phyloP scores from a whole-genome alignment of 495 filamentous ascomycete species.

The Neurospora sublineolata region DNA sequence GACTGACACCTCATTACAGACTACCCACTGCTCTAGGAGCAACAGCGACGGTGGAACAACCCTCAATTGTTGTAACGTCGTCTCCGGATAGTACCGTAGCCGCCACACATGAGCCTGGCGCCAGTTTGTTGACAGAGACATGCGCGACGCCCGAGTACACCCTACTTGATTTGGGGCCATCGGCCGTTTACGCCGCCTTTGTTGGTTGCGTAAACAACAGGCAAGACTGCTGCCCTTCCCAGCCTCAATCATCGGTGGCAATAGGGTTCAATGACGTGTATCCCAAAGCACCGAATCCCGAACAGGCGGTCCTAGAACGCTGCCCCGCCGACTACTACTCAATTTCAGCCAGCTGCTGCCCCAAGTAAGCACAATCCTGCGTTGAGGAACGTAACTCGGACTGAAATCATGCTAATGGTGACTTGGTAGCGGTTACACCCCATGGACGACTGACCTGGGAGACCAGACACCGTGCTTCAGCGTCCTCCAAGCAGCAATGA shows the following conservation, averaged over 20 bases:
- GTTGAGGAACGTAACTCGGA: neutral
- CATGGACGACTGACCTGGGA: constrained; percentile 13
- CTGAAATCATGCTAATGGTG: neutral
- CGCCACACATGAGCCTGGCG: neutral
- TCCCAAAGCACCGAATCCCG: constrained; percentile 2
- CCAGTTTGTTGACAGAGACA: neutral
- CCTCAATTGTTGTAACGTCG: neutral
- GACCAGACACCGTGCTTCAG: constrained; percentile 15
- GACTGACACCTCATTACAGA: neutral
- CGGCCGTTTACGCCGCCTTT: constrained; percentile 10
- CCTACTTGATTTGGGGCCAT: constrained; percentile 8
- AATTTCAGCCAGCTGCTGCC: constrained; percentile 13
- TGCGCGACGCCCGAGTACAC: constrained; percentile 13
- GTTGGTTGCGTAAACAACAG: constrained; percentile 12
- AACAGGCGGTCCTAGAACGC: constrained; percentile 1
- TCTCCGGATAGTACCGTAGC: neutral
- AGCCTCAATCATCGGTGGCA: neutral
- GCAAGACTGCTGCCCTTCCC: constrained; percentile 15
- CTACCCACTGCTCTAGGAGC: neutral
- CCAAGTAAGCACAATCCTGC: constrained; percentile 4
- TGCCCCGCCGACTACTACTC: constrained; percentile 15
- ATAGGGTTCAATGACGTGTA: neutral
- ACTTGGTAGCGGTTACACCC: constrained; percentile 7
- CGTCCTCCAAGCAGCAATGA: neutral
- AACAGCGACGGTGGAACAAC: neutral